Evolutionary conservation across 257 asterid genomes (phyloP).

Genomic region (Ajuga chamaepitys): DNA sequence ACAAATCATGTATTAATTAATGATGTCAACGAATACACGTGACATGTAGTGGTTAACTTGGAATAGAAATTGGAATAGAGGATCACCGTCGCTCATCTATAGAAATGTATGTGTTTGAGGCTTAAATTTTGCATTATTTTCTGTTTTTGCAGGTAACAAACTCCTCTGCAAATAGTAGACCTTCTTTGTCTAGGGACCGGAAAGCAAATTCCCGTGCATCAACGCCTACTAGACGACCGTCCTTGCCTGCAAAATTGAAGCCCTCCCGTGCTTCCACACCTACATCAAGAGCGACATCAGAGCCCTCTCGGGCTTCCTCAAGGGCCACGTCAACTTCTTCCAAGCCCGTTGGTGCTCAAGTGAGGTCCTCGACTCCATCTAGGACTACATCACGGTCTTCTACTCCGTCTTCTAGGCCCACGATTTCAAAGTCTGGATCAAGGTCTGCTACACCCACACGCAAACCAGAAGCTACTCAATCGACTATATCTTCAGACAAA

Average conservation of each 20-base stretch:
- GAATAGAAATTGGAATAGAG: too few relatives aligned
- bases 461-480: conserved; percentile 27
- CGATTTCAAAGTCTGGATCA: conserved; percentile 18
- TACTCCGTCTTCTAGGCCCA: conserved; percentile 40
- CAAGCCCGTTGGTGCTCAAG: conserved; percentile 28
- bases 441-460: conserved; percentile 54
- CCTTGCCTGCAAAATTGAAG: conserved; percentile 33
- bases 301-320: conserved; percentile 36
- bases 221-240: conserved; percentile 44
- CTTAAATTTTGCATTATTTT: not conserved
- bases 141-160: conserved; percentile 34
- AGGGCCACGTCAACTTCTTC: conserved; percentile 32
- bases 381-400: conserved; percentile 40
- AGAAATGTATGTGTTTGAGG: too few relatives aligned
- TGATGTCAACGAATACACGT: too few relatives aligned
- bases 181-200: conserved; percentile 34
- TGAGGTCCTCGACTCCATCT: conserved; percentile 54
- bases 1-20: too few relatives aligned
- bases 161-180: conserved; percentile 25
- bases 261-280: conserved; percentile 54
- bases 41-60: too few relatives aligned
- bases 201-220: conserved; percentile 40
- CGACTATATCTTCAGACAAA: conserved; percentile 17
- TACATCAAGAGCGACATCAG: conserved; percentile 30
- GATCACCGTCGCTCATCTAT: too few relatives aligned